A percentile compares a stretch with the other conserved stretches of the same genome.
phyloP scores from a whole-genome alignment of 768 basidiomycete genomes.

The Podaxis sp. region DNA sequence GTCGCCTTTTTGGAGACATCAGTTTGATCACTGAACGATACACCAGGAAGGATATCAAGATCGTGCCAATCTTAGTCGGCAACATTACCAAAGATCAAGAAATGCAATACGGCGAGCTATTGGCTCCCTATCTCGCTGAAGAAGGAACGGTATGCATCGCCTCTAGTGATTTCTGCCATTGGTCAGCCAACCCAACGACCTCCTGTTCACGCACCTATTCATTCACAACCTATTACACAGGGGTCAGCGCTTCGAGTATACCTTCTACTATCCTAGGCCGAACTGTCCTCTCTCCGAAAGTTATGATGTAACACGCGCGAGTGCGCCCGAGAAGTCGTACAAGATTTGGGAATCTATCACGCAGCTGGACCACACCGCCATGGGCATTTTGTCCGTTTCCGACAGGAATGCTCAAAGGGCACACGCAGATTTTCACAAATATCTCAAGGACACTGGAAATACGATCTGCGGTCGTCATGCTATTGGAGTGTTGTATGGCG shows the following conservation, averaged over 20 bases:
- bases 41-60: conserved; percentile 65
- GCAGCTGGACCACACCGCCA: conserved; percentile 83
- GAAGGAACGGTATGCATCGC: conserved; percentile 86
- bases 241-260: conserved; percentile 87
- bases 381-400: conserved; percentile 63
- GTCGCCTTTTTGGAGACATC: conserved; percentile 16
- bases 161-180: conserved; percentile 98
- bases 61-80: conserved; percentile 93
- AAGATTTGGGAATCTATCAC: conserved; percentile 85
- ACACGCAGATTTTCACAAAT: conserved; percentile 63
- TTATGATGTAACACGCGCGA: conserved; percentile 48
- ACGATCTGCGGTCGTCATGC: conserved; percentile 98
- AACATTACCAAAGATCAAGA: conserved; percentile 64
- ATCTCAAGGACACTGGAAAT: conserved; percentile 78
- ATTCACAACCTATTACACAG: conserved; percentile 32
- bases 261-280: conserved; percentile 77
- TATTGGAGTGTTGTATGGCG: conserved; percentile 88
- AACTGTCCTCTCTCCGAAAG: conserved; percentile 42
- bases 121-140: conserved; percentile 79
- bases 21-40: neutral
- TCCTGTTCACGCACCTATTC: neutral
- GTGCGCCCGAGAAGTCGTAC: conserved; percentile 41
- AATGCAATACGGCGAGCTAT: conserved; percentile 58
- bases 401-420: conserved; percentile 53
- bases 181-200: conserved; percentile 46